These are phyloP conservation scores for Coemansia umbellata DNA, from an alignment of 192 early-diverging fungal genomes.

Conservation along the genomic window DNA sequence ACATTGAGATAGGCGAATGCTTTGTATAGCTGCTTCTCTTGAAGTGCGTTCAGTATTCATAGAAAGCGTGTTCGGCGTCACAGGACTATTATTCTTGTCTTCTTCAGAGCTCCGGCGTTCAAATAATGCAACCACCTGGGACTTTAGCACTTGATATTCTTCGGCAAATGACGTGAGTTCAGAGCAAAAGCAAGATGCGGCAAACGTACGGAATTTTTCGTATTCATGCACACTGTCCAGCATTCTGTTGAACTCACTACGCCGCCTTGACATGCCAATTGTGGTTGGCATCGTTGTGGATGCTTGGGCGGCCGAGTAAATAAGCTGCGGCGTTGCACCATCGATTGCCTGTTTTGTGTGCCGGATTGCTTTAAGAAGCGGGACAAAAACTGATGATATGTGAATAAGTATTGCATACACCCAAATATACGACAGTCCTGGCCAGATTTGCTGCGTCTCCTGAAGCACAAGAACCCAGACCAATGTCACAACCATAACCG, in stretches of 20 bases:
- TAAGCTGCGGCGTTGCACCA: background rate
- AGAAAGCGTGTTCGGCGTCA: background rate
- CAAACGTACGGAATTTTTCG: conserved; percentile 18
- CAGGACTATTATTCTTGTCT: background rate
- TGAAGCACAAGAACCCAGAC: conserved; percentile 27
- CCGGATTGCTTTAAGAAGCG: conserved; percentile 14
- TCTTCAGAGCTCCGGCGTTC: background rate
- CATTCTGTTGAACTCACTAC: conserved; percentile 19
- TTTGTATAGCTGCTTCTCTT: background rate
- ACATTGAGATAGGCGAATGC: background rate
- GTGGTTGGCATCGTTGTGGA: too few species aligned
- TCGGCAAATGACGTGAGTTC: conserved; percentile 38
- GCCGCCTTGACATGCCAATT: conserved; percentile 6
- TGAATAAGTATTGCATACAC: conserved; percentile 27
- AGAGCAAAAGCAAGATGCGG: conserved; percentile 40
- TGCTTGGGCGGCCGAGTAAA: too few species aligned
- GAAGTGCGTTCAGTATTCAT: background rate
- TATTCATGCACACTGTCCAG: conserved; percentile 28
- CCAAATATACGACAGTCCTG: conserved; percentile 32
- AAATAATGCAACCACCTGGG: background rate
- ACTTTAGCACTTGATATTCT: conserved; percentile 37
- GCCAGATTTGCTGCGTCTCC: conserved; percentile 22
- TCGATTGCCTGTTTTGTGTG: conserved; percentile 9
- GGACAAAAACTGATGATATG: conserved; percentile 26
- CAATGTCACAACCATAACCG: conserved; percentile 39